These are phyloP conservation scores for Suhomyces canberraensis DNA, from an alignment of 805 yeast genomes.

Conservation along the genomic window DNA sequence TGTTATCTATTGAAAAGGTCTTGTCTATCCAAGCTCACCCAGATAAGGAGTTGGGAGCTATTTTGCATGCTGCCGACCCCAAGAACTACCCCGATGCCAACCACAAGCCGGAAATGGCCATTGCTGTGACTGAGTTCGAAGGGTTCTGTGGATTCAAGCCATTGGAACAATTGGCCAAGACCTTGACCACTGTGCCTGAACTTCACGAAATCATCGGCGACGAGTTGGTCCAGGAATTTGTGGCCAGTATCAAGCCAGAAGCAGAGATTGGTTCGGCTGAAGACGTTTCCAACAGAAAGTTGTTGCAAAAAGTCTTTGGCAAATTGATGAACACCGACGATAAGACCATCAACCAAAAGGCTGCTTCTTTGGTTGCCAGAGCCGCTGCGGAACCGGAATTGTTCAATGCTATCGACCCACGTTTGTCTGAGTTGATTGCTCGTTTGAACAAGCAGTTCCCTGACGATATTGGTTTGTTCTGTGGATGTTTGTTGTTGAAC, in stretches of 20 bases:
- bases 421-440: conserved; percentile 68
- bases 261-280: conserved; percentile 49
- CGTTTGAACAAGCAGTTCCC: conserved; percentile 88
- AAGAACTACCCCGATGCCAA: conserved; percentile 95
- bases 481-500: conserved; percentile 91
- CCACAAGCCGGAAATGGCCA: conserved; percentile 99
- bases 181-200: conserved; percentile 74
- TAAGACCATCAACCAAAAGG: conserved; percentile 49
- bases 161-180: conserved; percentile 65
- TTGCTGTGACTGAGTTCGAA: conserved; percentile 93
- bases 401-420: conserved; percentile 46
- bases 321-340: conserved; percentile 83
- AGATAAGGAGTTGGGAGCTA: conserved; percentile 77
- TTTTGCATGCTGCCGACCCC: conserved; percentile 79
- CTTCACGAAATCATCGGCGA: conserved; percentile 67
- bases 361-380: conserved; percentile 63
- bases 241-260: conserved; percentile 42
- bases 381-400: conserved; percentile 57
- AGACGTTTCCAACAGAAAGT: conserved; percentile 56
- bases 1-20: conserved; percentile 87
- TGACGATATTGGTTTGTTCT: conserved; percentile 88
- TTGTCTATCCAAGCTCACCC: conserved; percentile 97
- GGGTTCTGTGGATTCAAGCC: conserved; percentile 99
- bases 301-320: conserved; percentile 73
- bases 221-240: conserved; percentile 53